Conservation (phyloP, 73 alveolate species). For the Stentor coeruleus region DNA sequence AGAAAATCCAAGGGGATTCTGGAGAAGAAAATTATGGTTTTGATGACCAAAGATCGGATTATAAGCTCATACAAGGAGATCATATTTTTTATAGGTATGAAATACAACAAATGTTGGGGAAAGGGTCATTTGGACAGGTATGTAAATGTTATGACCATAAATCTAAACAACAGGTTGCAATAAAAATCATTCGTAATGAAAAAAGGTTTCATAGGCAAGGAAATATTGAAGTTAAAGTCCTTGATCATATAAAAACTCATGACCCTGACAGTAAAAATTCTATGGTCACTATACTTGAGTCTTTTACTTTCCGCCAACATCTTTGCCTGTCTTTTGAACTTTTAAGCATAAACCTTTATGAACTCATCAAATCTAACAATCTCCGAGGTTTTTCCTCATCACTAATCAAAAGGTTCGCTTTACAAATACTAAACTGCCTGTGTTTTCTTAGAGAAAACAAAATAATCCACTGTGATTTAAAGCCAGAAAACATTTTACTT, state of each 20-base stretch:
- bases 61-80: conserved; percentile 63
- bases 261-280: conserved; percentile 49
- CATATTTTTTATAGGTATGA: conserved; percentile 94
- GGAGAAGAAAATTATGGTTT: conserved; percentile 8
- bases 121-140: conserved; percentile 97
- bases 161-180: conserved; percentile 70
- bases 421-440: conserved; percentile 57
- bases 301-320: conserved; percentile 54
- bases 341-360: conserved; percentile 70
- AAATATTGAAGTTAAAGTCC: conserved; percentile 76
- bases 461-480: conserved; percentile 82
- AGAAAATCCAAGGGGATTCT: conserved; percentile 40
- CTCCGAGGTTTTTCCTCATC: conserved; percentile 65
- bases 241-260: conserved; percentile 55
- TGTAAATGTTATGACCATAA: conserved; percentile 87
- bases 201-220: conserved; percentile 91
- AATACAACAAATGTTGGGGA: conserved; percentile 75
- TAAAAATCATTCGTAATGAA: conserved; percentile 86
- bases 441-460: conserved; percentile 46
- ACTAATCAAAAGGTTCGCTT: conserved; percentile 60
- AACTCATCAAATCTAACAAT: conserved; percentile 58
- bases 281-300: conserved; percentile 43
- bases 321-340: conserved; percentile 67
- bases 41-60: conserved; percentile 85
- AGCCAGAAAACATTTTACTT: conserved; percentile 80